Base-by-base conservation (phyloP, 78 protist genomes). In the Dictyostelium brefeldianum region DNA sequence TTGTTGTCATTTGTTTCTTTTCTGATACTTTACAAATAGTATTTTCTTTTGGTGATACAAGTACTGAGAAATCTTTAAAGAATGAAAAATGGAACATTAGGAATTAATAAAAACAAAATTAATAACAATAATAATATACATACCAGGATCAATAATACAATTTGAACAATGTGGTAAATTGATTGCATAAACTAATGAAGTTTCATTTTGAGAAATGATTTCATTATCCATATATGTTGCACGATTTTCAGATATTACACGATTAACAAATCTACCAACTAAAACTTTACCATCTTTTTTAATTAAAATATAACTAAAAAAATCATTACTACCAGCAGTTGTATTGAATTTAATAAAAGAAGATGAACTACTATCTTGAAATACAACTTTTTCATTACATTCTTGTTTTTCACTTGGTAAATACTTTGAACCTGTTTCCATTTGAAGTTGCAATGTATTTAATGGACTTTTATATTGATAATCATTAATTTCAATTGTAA, bases 141-240 rank as follows among this genome's bases (percentile, higher is more conserved):
- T 67, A 67, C 75, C 75, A 29, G 75, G 75, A 31, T 67, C 75
- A 67, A 67, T 67, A 6, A 67, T 67, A 31, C 75, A 67, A 31
- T 67, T 12, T 12, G 15, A 7, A 8, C 75, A 67, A 17, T 67
- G 75, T 5, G 75, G 4, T 67, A 67, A 67, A 27, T 67, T 67
- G 5, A 67, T 14, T 15, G 25, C 10, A 17, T 29, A 27, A 14
- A 31, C 15, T 4, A 36, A 67, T 4, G 50, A 67, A 15, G 27
- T 4, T 4, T 11, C 8, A 15, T 41, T 12, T 4, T 31, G 27
- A 27, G 41, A 31, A 67, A 67, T 17, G 0, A 31, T 67, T 67
- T 67, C 22, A 27, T 18, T 27, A 5, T 31, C 22, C 17, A 67
- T 12, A 15, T 31, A 67, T 29, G 41, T 67, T 25, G 75, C 11